Base-by-base conservation (phyloP, 345 rosid genomes). In the Stellera chamaejasme region DNA sequence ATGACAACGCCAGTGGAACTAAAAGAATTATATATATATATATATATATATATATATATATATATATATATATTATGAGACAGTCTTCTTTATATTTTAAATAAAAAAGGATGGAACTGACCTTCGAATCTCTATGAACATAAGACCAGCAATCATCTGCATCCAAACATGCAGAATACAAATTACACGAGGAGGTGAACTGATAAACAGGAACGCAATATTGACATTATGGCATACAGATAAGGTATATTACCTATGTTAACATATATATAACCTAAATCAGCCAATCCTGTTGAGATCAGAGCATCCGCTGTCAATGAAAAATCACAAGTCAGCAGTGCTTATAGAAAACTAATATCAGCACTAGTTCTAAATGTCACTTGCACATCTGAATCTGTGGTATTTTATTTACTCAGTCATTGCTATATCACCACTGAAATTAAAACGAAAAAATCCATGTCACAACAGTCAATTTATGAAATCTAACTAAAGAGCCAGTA, bases 101-200 rank as follows among this genome's bases (percentile, higher is more conserved):
- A 10, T 43, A 52, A 43, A 48, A 36, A 3, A 55, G 13, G 52
- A 51, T 36, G 43, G 13, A 61, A 45, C 61, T 55, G 46, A 93
- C 99, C 91, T 75, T 48, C 48, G 70, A 72, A 75, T 93, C 78
- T 55, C 97, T 77, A 27, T 13, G 59, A 62, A 64, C 13, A 61
- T 69, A 41, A 64, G 94, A 87, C 99, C 99, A 93, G 75, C 99
- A 93, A 71, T 93, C 99, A 83, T 93, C 99, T 89, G 81, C 69
- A 70, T 45, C 63, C 60, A 67, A 68, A 16, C 10, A 63, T 65
- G 61, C 27, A 16, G 42, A 48, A 61, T 71, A 53, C 71, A 75
- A 50, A 19, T 42, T 54, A 60, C 58, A 51, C 39, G 68, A 60
- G 13, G 11, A 45, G 43, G 59, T 51, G 25, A 52, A 71, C 43